phyloP scores from a whole-genome alignment of 2,329 filamentous ascomycete species.

The Fusarium algeriense region DNA sequence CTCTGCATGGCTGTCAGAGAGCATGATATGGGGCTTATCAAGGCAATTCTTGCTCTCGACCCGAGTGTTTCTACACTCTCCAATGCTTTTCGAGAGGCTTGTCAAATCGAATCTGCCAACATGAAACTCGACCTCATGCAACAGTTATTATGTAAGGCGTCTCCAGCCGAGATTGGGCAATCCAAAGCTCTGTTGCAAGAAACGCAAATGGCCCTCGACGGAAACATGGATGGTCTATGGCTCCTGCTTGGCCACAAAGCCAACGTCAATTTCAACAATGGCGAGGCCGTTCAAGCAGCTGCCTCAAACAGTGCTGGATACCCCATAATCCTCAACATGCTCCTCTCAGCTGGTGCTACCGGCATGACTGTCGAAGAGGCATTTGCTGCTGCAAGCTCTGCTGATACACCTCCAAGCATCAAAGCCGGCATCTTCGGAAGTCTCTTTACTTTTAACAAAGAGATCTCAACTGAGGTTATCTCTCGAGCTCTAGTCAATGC shows the following conservation, averaged over 20 bases:
- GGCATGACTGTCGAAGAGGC: neutral
- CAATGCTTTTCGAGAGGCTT: neutral
- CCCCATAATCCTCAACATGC: slow-evolving; percentile 8
- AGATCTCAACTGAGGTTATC: neutral
- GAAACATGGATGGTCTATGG: neutral
- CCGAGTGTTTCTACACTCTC: neutral
- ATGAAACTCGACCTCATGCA: slow-evolving; percentile 6
- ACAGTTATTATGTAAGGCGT: neutral
- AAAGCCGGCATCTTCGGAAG: slow-evolving; percentile 11
- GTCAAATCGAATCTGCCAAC: neutral
- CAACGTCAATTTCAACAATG: slow-evolving; percentile 13
- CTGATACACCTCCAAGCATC: neutral
- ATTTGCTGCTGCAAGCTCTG: slow-evolving; percentile 5
- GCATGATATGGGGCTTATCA: neutral
- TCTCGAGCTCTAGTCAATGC: slow-evolving; percentile 4
- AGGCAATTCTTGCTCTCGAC: neutral
- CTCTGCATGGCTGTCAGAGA: neutral
- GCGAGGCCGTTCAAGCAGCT: slow-evolving; percentile 7
- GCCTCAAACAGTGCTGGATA: neutral
- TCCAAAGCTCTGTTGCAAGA: slow-evolving; percentile 6
- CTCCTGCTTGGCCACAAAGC: slow-evolving; percentile 15
- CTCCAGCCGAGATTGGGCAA: slow-evolving; percentile 16
- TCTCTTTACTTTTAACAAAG: neutral
- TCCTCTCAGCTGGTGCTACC: slow-evolving; percentile 2
- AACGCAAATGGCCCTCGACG: neutral